Evolutionary conservation across 2,329 filamentous ascomycete genomes (phyloP).

Genomic region (Colletotrichum australisinense): DNA sequence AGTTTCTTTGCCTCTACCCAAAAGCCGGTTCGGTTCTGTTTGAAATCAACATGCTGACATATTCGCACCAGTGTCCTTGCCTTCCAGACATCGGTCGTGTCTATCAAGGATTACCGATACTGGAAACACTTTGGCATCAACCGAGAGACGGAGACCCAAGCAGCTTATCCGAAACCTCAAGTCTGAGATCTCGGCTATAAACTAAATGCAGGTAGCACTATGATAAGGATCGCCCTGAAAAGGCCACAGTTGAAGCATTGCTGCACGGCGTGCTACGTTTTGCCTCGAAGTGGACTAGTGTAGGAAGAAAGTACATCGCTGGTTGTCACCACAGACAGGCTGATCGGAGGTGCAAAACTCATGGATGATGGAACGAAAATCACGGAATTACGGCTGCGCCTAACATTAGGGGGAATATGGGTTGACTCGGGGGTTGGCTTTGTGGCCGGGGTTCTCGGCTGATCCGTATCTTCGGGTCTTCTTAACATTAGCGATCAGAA

Average conservation of each 20-base stretch:
- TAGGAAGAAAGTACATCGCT: neutral
- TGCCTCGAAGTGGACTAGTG: constrained; percentile 3
- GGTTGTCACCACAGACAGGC: neutral
- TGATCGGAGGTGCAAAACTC: neutral
- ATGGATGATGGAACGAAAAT: neutral
- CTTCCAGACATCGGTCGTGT: constrained; percentile 26
- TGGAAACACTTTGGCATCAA: constrained; percentile 23
- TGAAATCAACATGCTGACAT: neutral
- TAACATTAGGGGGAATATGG: constrained; percentile 10
- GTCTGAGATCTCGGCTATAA: neutral
- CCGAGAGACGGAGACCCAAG: neutral
- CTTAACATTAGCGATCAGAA: constrained; percentile 28
- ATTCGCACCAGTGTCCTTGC: constrained; percentile 16
- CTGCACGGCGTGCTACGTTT: neutral
- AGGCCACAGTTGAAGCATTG: no score
- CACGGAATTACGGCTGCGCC: neutral
- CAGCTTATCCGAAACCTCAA: neutral
- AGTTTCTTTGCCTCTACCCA: neutral
- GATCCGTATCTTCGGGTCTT: constrained; percentile 21
- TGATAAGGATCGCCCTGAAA: no score
- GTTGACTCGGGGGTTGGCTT: neutral
- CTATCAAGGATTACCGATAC: constrained; percentile 11
- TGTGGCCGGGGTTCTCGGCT: neutral
- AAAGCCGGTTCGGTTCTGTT: no score
- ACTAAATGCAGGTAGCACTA: no score